These are phyloP conservation scores for Diaporthe destruens DNA, from an alignment of 2,329 filamentous ascomycete genomes.

Conservation along the genomic window DNA sequence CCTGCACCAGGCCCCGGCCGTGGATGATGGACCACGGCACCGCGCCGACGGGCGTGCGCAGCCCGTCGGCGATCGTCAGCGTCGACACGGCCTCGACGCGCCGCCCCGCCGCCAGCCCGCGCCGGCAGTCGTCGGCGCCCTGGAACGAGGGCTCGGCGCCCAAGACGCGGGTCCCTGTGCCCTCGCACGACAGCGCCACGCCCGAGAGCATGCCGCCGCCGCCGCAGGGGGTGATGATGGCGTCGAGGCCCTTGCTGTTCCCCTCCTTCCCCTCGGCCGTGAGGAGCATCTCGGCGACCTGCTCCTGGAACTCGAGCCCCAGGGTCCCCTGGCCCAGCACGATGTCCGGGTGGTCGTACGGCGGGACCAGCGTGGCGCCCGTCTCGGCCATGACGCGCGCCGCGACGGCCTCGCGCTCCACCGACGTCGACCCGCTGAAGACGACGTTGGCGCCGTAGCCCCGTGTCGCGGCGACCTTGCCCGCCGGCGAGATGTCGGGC, in stretches of 20 bases:
- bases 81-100: constrained; percentile 78
- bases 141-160: constrained; percentile 87
- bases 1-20: constrained; percentile 75
- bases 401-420: constrained; percentile 85
- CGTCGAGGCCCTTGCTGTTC: constrained; percentile 63
- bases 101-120: constrained; percentile 74
- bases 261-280: constrained; percentile 53
- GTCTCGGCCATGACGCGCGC: constrained; percentile 77
- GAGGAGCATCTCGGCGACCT: constrained; percentile 67
- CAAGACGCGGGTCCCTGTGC: constrained; percentile 81
- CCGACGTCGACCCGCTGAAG: constrained; percentile 84
- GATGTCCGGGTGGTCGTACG: constrained; percentile 93
- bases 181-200: constrained; percentile 80
- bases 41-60: constrained; percentile 84
- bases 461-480: constrained; percentile 86
- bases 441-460: constrained; percentile 82
- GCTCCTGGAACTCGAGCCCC: constrained; percentile 83
- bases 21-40: constrained; percentile 84
- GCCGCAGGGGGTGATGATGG: constrained; percentile 85
- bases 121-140: constrained; percentile 84
- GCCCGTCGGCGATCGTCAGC: constrained; percentile 88
- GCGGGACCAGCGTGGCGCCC: constrained; percentile 84
- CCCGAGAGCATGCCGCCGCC: constrained; percentile 91
- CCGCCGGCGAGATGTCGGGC: constrained; percentile 86
- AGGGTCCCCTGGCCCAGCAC: constrained; percentile 94